Evolutionary conservation across 768 basidiomycete species (phyloP), one percentile per base, ranked within the genome.

Genomic region (Russula brevipes): DNA sequence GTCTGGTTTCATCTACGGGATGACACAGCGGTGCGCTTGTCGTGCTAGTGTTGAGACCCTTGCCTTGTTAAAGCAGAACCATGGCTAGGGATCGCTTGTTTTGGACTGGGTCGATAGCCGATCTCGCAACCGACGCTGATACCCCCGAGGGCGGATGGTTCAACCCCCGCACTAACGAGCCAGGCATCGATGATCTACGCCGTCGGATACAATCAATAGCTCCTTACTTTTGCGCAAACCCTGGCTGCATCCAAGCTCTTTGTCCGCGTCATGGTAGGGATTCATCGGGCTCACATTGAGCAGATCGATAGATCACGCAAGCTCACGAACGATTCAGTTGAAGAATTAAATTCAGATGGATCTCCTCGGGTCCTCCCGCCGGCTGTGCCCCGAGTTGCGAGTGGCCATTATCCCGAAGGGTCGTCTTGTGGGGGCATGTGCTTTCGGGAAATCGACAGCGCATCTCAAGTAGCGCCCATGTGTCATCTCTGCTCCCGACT

Each of bases 11-110:
- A 35, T 59, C 12, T 69, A 36, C 63, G 68, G 3, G 69, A 73
- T 35, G 66, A 55, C 42, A 44, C 69, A 24, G 73, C 77, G 46
- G 61, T 80, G 42, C 65, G 73, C 17, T 50, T 38, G 0, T 44
- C 61, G 19, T 64, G 68, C 51, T 70, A 70, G 72, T 75, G 60
- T 59, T 59, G 10, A 19, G 8, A 1, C 16, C 5, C 5, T 10
- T 11, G 16, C 47, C 39, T 47, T 38, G 30, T 11, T 55, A 33
- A 44, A 35, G 35, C 14, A 6, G 2, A 3, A 14, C 0, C 17
- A 8, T 5, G 12, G 12, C 6, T 12, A 64, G 63, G 7, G 66
- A 66, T 31, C 24, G 52, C 0, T 39, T 59, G 33, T 59, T 55
- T 39, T 66, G 63, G 66, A 44, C 54, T 4, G 63, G 63, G 31